Percentiles rank a stretch among this genome's conserved stretches.
Evolutionary conservation across 805 yeast genomes (phyloP).

Genomic region (Lipomyces orientalis): DNA sequence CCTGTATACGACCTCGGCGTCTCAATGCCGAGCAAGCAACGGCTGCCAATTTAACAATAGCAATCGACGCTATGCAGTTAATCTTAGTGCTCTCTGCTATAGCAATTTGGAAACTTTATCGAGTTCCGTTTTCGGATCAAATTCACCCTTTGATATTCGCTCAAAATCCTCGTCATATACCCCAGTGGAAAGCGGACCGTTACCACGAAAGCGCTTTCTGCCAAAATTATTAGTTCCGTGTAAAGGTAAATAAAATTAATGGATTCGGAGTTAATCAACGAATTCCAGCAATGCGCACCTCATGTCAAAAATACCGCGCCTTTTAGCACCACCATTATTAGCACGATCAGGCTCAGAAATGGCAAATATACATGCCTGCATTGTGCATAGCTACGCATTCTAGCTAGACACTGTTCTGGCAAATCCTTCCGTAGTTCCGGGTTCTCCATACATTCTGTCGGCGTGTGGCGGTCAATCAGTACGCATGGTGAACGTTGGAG

Average conservation of each 20-base stretch:
- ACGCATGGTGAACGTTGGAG: conserved; percentile 97
- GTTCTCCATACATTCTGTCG: conserved; percentile 82
- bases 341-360: background rate
- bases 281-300: conserved; percentile 34
- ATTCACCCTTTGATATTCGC: conserved; percentile 77
- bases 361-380: conserved; percentile 56
- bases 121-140: conserved; percentile 82
- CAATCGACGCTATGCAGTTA: background rate
- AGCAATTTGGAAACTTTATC: conserved; percentile 57
- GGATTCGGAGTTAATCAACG: background rate
- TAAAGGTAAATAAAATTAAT: background rate
- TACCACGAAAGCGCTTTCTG: conserved; percentile 86
- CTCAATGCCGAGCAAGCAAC: background rate
- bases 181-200: conserved; percentile 92
- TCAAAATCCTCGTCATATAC: conserved; percentile 87
- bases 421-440: conserved; percentile 76
- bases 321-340: conserved; percentile 9
- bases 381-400: conserved; percentile 82
- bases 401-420: conserved; percentile 87
- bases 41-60: background rate
- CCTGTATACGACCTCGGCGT: too few relatives aligned
- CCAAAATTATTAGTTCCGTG: background rate
- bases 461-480: conserved; percentile 83
- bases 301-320: conserved; percentile 87
- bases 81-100: background rate